Evolutionary conservation across 768 basidiomycete genomes (phyloP), one percentile per base, ranked within the genome.

Genomic region (Suillus lakei): DNA sequence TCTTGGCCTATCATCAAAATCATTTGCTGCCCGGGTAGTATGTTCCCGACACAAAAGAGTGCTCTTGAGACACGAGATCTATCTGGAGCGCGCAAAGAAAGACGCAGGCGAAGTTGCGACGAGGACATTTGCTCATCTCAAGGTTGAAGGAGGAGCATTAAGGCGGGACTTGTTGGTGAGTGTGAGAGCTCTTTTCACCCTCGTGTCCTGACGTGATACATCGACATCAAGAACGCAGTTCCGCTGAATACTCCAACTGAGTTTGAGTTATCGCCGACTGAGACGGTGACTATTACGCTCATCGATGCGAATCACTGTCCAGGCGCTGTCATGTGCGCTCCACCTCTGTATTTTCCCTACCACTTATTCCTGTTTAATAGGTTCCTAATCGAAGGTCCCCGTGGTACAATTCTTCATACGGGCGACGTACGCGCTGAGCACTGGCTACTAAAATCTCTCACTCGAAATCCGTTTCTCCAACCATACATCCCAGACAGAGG

Each of bases 281-380:
- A 89, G 69, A 75, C 73, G 4, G 90, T 97, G 12, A 88, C 83
- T 0, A 83, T 98, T 64, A 96, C 95, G 0, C 82, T 92, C 12
- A 76, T 98, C 9, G 93, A 96, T 71, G 96, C 96, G 0, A 98
- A 98, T 72, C 96, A 98, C 74, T 98, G 96, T 73, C 96, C 95
- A 13, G 96, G 96, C 0, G 91, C 95, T 0, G 90, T 95, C 48
- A 97, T 98, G 96, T 95, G 71, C 32, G 88, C 78, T 5, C 32
- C 23, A 23, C 10, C 28, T 48, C 9, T 32, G 30, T 39, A 7
- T 39, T 26, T 30, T 46, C 53, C 51, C 26, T 36, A 23, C 15
- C 28, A 30, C 28, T 41, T 43, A 58, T 62, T 53, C 34, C 63
- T 10, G 13, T 36, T 15, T 21, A 51, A 64, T 68, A 97, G 95